A percentile compares a stretch with the other conserved stretches of the same genome.
Conservation (phyloP, 1,284 basidiomycete genomes). For the Peniophora sp. region DNA sequence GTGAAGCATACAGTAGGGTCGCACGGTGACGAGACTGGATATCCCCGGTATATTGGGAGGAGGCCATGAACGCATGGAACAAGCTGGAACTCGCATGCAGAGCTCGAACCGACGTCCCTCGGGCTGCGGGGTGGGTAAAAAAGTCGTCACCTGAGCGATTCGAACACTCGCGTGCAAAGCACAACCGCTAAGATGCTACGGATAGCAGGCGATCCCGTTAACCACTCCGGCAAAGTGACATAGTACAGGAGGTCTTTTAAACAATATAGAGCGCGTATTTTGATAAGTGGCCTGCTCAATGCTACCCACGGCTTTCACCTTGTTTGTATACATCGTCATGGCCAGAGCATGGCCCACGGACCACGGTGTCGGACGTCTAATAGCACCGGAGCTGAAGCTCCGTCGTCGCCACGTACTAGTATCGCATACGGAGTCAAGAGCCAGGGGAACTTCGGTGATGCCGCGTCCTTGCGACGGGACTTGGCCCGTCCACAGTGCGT, state of each 20-base stretch:
- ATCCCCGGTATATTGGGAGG: neutral
- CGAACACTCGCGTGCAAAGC: constrained; percentile 82
- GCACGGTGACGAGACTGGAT: constrained; percentile 3
- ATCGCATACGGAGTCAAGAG: too few species aligned
- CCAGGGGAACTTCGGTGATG: too few species aligned
- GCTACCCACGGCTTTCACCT: too few species aligned
- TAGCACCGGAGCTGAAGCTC: too few species aligned
- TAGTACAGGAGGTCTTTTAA: neutral
- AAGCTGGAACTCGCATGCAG: neutral
- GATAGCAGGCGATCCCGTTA: constrained; percentile 86
- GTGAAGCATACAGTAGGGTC: constrained; percentile 13
- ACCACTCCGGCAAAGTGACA: constrained; percentile 88
- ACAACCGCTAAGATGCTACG: constrained; percentile 49
- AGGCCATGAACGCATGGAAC: neutral
- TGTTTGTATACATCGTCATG: too few species aligned
- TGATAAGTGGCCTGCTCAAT: too few species aligned
- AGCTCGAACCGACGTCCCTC: neutral
- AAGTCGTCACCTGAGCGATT: constrained; percentile 79
- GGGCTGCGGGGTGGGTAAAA: constrained; percentile 24
- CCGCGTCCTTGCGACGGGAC: too few species aligned
- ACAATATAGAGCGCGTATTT: too few species aligned
- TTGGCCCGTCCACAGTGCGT: too few species aligned
- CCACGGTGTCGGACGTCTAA: too few species aligned
- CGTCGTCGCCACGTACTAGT: too few species aligned
- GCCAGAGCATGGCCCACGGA: too few species aligned